phyloP scores from a whole-genome alignment of 495 filamentous ascomycete species.

The Immersiella caudata region DNA sequence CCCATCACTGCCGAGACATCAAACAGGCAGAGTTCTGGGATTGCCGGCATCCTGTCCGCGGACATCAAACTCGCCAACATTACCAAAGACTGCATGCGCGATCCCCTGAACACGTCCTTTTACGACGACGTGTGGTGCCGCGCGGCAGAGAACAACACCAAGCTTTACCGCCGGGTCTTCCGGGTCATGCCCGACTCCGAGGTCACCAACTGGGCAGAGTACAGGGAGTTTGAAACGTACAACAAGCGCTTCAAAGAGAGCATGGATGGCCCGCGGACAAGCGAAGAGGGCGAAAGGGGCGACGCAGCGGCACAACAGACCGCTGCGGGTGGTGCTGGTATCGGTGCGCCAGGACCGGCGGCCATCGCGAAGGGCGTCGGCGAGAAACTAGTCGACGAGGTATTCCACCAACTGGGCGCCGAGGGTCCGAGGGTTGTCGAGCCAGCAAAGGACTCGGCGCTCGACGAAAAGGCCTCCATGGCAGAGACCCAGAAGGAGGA shows the following conservation, averaged over 20 bases:
- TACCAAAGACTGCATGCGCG: constrained; percentile 63
- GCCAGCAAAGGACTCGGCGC: neutral
- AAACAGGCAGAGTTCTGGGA: constrained; percentile 37
- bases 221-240: constrained; percentile 84
- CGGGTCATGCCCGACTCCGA: constrained; percentile 96
- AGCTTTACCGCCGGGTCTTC: constrained; percentile 90
- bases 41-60: constrained; percentile 60
- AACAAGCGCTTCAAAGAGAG: constrained; percentile 75
- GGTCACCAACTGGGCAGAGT: constrained; percentile 91
- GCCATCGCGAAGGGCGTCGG: constrained; percentile 21
- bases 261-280: constrained; percentile 48
- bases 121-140: constrained; percentile 84
- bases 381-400: constrained; percentile 24
- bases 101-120: constrained; percentile 82
- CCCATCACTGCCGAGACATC: constrained; percentile 48
- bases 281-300: constrained; percentile 40
- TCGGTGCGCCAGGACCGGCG: constrained; percentile 36
- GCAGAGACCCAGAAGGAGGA: constrained; percentile 14
- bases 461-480: constrained; percentile 32
- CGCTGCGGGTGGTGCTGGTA: constrained; percentile 32
- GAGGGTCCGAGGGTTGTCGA: neutral
- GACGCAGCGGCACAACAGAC: constrained; percentile 19
- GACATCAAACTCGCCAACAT: constrained; percentile 65
- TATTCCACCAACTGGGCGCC: neutral
- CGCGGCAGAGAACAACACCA: constrained; percentile 93